Percentiles rank a stretch among this genome's conserved stretches.
These are phyloP conservation scores for Penicillium dipodomyicola DNA, from an alignment of 495 filamentous ascomycete genomes.

Conservation along the genomic window DNA sequence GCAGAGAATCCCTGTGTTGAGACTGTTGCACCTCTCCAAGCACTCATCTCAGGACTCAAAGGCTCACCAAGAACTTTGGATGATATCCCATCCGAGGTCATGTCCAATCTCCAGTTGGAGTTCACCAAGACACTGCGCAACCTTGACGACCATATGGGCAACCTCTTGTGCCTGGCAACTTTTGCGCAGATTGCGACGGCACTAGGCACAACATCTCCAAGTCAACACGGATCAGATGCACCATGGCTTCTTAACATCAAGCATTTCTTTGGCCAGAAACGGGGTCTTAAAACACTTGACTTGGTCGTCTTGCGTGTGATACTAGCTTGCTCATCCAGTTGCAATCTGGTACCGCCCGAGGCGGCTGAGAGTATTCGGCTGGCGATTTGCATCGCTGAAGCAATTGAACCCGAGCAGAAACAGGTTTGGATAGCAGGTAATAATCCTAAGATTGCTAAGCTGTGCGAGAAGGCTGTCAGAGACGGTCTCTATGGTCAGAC, in stretches of 20 bases:
- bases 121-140: slow-evolving; percentile 47
- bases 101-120: slow-evolving; percentile 45
- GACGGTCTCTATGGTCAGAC: slow-evolving; percentile 37
- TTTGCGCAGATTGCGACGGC: slow-evolving; percentile 43
- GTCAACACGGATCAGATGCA: slow-evolving; percentile 19
- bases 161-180: slow-evolving; percentile 50
- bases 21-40: slow-evolving; percentile 46
- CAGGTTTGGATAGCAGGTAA: slow-evolving; percentile 47
- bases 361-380: slow-evolving; percentile 50
- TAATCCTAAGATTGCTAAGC: slow-evolving; percentile 44
- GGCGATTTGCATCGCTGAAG: slow-evolving; percentile 47
- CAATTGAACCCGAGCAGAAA: slow-evolving; percentile 41
- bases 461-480: slow-evolving; percentile 50
- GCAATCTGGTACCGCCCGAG: slow-evolving; percentile 36
- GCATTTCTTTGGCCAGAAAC: slow-evolving; percentile 50
- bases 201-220: slow-evolving; percentile 1
- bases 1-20: slow-evolving; percentile 35
- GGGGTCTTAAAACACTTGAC: slow-evolving; percentile 53
- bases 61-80: slow-evolving; percentile 31
- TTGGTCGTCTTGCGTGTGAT: slow-evolving; percentile 53
- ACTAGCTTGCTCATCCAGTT: slow-evolving; percentile 49
- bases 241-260: slow-evolving; percentile 41
- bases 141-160: slow-evolving; percentile 46
- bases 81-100: slow-evolving; percentile 38
- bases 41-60: slow-evolving; percentile 36